phyloP scores from a whole-genome alignment of 805 yeast genomes.

The Helenozyma rhizophorensis region DNA sequence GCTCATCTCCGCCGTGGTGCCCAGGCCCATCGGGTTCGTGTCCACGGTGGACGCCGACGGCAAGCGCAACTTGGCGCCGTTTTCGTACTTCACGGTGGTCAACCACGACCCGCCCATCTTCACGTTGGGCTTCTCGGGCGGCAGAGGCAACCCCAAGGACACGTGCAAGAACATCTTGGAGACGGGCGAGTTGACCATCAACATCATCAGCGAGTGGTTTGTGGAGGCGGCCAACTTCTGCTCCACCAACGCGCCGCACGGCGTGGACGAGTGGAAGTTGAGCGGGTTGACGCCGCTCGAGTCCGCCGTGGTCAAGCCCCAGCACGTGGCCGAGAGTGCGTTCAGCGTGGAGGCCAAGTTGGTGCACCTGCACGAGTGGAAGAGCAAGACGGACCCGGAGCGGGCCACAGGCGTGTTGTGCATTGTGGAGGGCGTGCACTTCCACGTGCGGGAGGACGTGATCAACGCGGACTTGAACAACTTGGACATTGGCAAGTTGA shows the following conservation, averaged over 20 bases:
- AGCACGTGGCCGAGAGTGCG: conserved; percentile 59
- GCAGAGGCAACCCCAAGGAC: conserved; percentile 41
- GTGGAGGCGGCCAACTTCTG: conserved; percentile 58
- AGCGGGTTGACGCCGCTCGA: conserved; percentile 47
- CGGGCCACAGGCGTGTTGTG: conserved; percentile 34
- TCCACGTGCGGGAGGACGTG: conserved; percentile 56
- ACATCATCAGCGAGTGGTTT: conserved; percentile 59
- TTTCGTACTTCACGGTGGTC: conserved; percentile 48
- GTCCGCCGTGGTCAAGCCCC: conserved; percentile 45
- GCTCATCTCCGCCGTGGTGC: conserved; percentile 49
- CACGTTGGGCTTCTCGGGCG: conserved; percentile 44
- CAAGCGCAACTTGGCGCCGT: conserved; percentile 52
- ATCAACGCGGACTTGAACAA: conserved; percentile 34
- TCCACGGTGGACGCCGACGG: conserved; percentile 46
- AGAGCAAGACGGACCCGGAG: conserved; percentile 33
- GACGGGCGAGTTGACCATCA: conserved; percentile 52
- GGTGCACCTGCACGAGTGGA: conserved; percentile 40
- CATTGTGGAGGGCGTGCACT: conserved; percentile 52
- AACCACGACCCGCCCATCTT: conserved; percentile 58
- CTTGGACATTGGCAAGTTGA: conserved; percentile 44
- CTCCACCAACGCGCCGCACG: conserved; percentile 43
- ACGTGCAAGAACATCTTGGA: conserved; percentile 45
- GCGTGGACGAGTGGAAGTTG: conserved; percentile 52
- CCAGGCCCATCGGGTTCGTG: conserved; percentile 59
- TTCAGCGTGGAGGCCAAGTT: conserved; percentile 56